Evolutionary conservation across 805 yeast genomes (phyloP).

Genomic region (Candida palmyrensis): DNA sequence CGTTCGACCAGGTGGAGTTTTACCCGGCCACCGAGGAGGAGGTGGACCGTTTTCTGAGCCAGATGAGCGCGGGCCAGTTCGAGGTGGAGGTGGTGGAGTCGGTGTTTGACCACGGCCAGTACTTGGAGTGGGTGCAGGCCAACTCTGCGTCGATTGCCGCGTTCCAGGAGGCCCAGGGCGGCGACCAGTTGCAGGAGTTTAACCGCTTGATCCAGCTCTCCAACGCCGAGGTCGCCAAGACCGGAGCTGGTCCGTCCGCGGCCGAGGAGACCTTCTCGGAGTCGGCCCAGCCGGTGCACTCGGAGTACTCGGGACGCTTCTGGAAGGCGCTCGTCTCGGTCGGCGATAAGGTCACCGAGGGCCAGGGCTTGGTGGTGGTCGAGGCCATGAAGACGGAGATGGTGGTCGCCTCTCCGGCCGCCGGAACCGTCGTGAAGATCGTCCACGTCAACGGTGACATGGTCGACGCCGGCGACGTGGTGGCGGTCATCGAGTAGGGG

Average conservation of each 20-base stretch:
- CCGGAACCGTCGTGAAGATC: constrained; percentile 69
- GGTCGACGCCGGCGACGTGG: constrained; percentile 95
- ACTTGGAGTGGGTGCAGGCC: constrained; percentile 70
- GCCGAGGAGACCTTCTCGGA: constrained; percentile 63
- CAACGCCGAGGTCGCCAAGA: constrained; percentile 62
- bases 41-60: constrained; percentile 64
- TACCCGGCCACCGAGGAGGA: constrained; percentile 88
- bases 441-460: constrained; percentile 86
- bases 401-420: constrained; percentile 69
- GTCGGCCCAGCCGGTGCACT: constrained; percentile 77
- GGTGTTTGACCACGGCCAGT: constrained; percentile 77
- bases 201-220: constrained; percentile 76
- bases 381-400: constrained; percentile 99
- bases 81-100: constrained; percentile 69
- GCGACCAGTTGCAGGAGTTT: constrained; percentile 82
- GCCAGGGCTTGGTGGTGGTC: constrained; percentile 80
- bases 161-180: constrained; percentile 64
- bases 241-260: constrained; percentile 40
- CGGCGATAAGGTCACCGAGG: constrained; percentile 69
- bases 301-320: constrained; percentile 95
- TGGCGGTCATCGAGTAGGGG: constrained; percentile 62
- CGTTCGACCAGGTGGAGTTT: constrained; percentile 92
- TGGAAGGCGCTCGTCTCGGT: constrained; percentile 86
- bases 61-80: constrained; percentile 77
- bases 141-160: constrained; percentile 68